Conservation (phyloP, 139 green algal genomes). For the Volvox reticuliferus region DNA sequence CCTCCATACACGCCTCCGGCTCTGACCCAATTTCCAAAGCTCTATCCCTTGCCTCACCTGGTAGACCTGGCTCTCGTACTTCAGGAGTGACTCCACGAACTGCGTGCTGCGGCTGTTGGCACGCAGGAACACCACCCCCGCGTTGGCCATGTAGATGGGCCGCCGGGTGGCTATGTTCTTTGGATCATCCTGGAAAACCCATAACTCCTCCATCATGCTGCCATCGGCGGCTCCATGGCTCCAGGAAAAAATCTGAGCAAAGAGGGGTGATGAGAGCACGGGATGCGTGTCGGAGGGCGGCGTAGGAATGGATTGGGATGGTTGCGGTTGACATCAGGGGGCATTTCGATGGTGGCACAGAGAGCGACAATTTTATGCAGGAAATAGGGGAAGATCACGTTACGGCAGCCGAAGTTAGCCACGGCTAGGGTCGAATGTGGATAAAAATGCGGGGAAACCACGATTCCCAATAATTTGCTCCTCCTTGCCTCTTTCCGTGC, state of each 20-base stretch:
- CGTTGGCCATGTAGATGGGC: slow-evolving; percentile 37
- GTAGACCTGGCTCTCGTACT: not conserved
- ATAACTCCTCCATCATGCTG: slow-evolving; percentile 34
- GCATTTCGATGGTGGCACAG: too few relatives aligned
- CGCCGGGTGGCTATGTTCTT: not conserved
- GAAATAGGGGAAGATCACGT: too few relatives aligned
- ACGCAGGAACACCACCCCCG: slow-evolving; percentile 9
- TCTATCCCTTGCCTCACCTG: not conserved
- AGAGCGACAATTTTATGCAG: too few relatives aligned
- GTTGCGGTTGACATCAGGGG: too few relatives aligned
- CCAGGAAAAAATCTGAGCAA: slow-evolving; percentile 28
- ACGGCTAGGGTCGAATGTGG: too few relatives aligned
- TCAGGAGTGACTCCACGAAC: slow-evolving; percentile 21
- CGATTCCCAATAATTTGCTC: too few relatives aligned
- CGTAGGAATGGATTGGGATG: too few relatives aligned
- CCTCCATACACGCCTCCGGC: too few relatives aligned
- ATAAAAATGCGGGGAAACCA: too few relatives aligned
- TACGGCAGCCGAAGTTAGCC: too few relatives aligned
- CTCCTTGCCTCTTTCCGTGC: not conserved
- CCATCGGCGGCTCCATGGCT: slow-evolving; percentile 26
- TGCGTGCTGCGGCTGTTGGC: not conserved
- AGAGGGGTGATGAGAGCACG: not conserved
- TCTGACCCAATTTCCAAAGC: too few relatives aligned
- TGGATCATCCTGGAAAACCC: slow-evolving; percentile 32
- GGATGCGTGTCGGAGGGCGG: too few relatives aligned